phyloP scores from a whole-genome alignment of 2,329 filamentous ascomycete genomes.

The Apiospora arundinis region DNA sequence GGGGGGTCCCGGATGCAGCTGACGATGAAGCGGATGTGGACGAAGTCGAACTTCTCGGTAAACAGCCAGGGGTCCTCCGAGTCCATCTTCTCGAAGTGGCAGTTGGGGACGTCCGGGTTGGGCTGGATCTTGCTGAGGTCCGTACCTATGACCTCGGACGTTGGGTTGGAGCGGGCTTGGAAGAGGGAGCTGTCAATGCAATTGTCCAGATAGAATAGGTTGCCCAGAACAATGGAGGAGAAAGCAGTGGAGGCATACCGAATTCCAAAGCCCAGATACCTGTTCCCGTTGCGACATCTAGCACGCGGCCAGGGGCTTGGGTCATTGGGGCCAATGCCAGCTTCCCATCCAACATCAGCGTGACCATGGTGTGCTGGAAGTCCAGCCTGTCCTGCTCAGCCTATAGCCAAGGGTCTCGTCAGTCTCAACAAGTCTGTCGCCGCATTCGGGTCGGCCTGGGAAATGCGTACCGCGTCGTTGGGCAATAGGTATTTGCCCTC shows the following conservation, averaged over 20 bases:
- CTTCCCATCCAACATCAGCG: not conserved
- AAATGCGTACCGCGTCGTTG: not conserved
- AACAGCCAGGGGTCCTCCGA: slow-evolving; percentile 7
- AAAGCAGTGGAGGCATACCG: not conserved
- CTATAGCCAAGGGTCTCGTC: not conserved
- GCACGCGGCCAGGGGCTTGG: slow-evolving; percentile 18
- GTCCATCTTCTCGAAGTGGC: slow-evolving; percentile 22
- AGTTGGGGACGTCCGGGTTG: slow-evolving; percentile 4
- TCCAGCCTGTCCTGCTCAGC: slow-evolving; percentile 24
- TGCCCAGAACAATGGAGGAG: no score
- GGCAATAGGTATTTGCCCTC: slow-evolving; percentile 5
- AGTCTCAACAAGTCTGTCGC: not conserved
- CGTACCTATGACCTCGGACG: not conserved
- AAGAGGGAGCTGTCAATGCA: no score
- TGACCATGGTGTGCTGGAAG: slow-evolving; percentile 21
- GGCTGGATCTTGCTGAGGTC: slow-evolving; percentile 18
- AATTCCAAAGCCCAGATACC: slow-evolving; percentile 20
- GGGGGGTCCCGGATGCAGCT: slow-evolving; percentile 18
- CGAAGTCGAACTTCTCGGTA: slow-evolving; percentile 16
- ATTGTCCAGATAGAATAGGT: no score
- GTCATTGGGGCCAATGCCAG: not conserved
- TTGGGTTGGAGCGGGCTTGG: slow-evolving; percentile 21
- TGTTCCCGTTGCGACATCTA: slow-evolving; percentile 21
- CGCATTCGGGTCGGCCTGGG: no score
- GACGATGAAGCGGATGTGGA: slow-evolving; percentile 18